Evolutionary conservation across 352 stramenopile genomes (phyloP).

Genomic region (Phytophthora podocarpi): DNA sequence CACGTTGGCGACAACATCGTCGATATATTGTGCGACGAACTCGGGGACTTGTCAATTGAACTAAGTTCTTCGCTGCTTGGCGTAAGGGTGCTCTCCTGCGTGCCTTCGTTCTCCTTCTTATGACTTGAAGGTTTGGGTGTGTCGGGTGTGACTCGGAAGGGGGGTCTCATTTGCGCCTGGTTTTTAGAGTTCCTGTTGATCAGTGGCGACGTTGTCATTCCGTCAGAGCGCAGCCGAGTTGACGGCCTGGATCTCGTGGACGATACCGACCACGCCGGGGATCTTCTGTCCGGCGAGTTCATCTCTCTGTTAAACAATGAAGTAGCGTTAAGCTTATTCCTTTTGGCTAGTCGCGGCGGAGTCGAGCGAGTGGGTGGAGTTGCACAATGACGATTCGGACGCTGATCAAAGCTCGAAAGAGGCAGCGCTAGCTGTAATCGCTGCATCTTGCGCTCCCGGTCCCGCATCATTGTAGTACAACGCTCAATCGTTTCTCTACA

Average conservation of each 20-base stretch:
- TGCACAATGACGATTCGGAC: neutral
- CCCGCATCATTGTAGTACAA: conserved; percentile 11
- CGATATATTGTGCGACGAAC: neutral
- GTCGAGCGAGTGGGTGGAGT: conserved; percentile 4
- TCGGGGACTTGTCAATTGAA: neutral
- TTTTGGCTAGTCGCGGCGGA: conserved; percentile 12
- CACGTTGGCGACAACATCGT: conserved; percentile 7
- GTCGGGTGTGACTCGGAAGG: neutral
- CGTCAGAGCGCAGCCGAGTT: neutral
- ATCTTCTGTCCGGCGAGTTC: neutral
- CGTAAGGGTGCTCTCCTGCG: neutral
- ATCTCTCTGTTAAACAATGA: neutral
- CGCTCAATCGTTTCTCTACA: conserved; percentile 25
- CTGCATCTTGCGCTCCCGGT: conserved; percentile 32
- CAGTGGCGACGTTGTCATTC: conserved; percentile 4
- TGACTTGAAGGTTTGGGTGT: neutral
- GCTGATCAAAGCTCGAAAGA: neutral
- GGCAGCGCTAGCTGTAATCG: conserved; percentile 14
- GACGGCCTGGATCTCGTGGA: neutral
- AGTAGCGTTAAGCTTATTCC: conserved; percentile 1
- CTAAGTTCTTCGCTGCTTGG: conserved; percentile 1
- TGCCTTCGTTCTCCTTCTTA: neutral
- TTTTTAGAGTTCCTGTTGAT: neutral
- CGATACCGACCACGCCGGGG: conserved; percentile 4
- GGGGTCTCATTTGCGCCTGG: neutral